Evolutionary conservation across 345 rosid species (phyloP).

Genomic region (Cardamine chenopodiifolia): DNA sequence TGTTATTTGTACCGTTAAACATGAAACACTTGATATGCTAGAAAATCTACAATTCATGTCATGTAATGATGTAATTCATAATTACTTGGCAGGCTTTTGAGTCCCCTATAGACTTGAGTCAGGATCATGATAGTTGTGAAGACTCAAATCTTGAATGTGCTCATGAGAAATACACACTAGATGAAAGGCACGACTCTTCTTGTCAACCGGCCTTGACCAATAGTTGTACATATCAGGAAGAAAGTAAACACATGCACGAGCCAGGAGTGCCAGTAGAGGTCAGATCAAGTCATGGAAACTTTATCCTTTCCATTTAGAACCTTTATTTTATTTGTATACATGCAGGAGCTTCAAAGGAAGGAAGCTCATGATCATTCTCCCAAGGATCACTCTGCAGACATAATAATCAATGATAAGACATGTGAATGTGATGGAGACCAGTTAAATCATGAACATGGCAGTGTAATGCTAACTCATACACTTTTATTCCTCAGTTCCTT

Average conservation of each 20-base stretch:
- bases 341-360: conserved; percentile 63
- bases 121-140: conserved; percentile 57
- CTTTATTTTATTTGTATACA: conserved; percentile 48
- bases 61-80: conserved; percentile 18
- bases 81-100: conserved; percentile 81
- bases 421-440: conserved; percentile 44
- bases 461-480: conserved; percentile 53
- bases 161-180: conserved; percentile 51
- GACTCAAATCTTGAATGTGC: conserved; percentile 49
- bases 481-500: conserved; percentile 11
- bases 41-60: conserved; percentile 20
- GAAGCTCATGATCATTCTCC: conserved; percentile 39
- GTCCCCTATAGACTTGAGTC: conserved; percentile 96
- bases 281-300: conserved; percentile 25
- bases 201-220: conserved; percentile 48
- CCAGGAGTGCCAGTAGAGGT: conserved; percentile 46
- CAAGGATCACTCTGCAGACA: conserved; percentile 34
- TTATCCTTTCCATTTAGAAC: conserved; percentile 6
- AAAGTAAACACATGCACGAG: conserved; percentile 34
- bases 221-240: conserved; percentile 47
- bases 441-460: conserved; percentile 50
- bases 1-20: neutral
- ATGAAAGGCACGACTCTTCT: conserved; percentile 52
- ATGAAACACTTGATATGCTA: conserved; percentile 1
- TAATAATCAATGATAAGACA: conserved; percentile 37